Percentiles rank a stretch among this genome's conserved stretches.
Evolutionary conservation across 2,329 filamentous ascomycete genomes (phyloP).

Genomic region (Aspergillus alliaceus): DNA sequence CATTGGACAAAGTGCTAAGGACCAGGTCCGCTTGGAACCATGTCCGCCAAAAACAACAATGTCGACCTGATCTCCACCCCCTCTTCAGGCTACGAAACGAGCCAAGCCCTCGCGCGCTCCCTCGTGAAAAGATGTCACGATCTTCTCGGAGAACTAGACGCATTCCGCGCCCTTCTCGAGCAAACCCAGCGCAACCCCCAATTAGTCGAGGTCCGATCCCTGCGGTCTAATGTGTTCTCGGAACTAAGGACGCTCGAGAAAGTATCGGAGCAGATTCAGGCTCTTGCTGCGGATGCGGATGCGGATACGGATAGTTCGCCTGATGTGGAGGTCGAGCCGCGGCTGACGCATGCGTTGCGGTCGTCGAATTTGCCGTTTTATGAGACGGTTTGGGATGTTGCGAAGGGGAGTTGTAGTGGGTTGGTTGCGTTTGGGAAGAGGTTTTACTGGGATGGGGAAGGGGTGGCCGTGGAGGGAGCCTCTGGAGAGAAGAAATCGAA

Average conservation of each 20-base stretch:
- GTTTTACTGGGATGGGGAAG: slow-evolving; percentile 48
- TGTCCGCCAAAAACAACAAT: neutral
- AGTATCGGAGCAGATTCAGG: slow-evolving; percentile 31
- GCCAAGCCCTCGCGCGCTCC: slow-evolving; percentile 25
- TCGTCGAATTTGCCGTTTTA: slow-evolving; percentile 69
- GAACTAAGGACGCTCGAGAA: slow-evolving; percentile 52
- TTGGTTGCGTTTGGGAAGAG: slow-evolving; percentile 59
- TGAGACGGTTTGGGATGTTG: slow-evolving; percentile 62
- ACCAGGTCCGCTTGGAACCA: no score
- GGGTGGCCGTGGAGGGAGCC: slow-evolving; percentile 1
- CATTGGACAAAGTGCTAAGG: no score
- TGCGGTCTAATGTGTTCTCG: slow-evolving; percentile 48
- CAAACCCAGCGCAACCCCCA: slow-evolving; percentile 46
- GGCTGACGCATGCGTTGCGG: slow-evolving; percentile 56
- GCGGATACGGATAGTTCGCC: slow-evolving; percentile 15
- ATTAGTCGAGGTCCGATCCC: slow-evolving; percentile 51
- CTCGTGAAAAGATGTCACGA: slow-evolving; percentile 40
- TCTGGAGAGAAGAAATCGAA: slow-evolving; percentile 30
- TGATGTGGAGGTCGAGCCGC: slow-evolving; percentile 22
- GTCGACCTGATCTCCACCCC: neutral
- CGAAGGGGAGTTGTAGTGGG: slow-evolving; percentile 55
- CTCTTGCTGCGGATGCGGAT: no score
- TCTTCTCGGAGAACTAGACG: slow-evolving; percentile 47
- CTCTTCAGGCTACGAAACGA: slow-evolving; percentile 10
- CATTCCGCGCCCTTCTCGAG: slow-evolving; percentile 44